Evolutionary conservation across 352 stramenopile genomes (phyloP).

Genomic region (Pythium folliculosum): DNA sequence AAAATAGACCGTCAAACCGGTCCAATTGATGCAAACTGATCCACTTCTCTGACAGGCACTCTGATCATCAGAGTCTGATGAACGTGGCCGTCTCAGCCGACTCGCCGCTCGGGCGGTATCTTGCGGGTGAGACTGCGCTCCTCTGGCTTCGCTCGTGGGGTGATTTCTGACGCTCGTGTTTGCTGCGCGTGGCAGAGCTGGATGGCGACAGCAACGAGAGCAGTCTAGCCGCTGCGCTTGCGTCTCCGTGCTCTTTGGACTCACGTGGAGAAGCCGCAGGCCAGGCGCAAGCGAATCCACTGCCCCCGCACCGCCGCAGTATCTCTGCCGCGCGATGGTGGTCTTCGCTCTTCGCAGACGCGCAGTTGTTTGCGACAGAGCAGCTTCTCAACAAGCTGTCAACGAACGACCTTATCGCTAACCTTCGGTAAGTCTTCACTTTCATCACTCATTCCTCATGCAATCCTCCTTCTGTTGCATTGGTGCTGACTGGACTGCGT

Average conservation of each 20-base stretch:
- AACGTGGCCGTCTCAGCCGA: constrained; percentile 41
- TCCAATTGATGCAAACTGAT: no score
- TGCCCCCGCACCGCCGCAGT: neutral
- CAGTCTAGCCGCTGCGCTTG: neutral
- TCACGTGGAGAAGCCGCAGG: neutral
- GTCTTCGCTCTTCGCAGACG: neutral
- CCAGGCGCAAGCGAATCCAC: neutral
- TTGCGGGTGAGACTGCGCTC: constrained; percentile 36
- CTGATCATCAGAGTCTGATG: no score
- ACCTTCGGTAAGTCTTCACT: constrained; percentile 4
- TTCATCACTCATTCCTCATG: neutral
- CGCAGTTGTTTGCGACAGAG: neutral
- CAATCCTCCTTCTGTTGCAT: neutral
- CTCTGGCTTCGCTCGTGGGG: neutral
- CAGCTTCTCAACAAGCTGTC: constrained; percentile 8
- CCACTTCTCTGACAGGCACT: no score
- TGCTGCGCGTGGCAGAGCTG: constrained; percentile 9
- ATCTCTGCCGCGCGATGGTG: neutral
- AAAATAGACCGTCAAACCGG: no score
- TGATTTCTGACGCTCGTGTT: neutral
- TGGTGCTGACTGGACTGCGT: neutral
- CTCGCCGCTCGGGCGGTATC: constrained; percentile 62
- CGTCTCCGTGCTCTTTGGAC: neutral
- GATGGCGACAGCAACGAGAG: constrained; percentile 6
- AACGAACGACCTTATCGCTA: neutral